Conservation (phyloP, 2,329 filamentous ascomycete genomes). For the Talaromyces sp. region DNA sequence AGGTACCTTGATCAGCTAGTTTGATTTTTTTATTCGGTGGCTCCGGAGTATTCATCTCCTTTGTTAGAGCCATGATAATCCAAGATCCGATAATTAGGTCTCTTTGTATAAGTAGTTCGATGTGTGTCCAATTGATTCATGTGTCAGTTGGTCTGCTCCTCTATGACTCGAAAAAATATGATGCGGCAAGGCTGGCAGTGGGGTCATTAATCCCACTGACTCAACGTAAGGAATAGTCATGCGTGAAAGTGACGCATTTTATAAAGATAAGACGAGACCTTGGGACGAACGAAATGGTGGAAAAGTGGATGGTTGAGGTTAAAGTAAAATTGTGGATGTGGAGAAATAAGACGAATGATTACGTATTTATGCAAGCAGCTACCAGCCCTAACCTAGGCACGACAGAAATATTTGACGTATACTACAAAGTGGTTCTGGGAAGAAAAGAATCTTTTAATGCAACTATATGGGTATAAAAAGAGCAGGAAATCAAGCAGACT, state of each 20-base stretch:
- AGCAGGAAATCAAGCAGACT: not conserved
- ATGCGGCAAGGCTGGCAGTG: not conserved
- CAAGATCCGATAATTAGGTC: not conserved
- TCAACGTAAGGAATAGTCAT: not conserved
- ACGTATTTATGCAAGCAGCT: not conserved
- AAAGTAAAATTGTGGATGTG: not conserved
- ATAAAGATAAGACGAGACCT: not conserved
- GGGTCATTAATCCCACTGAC: not conserved
- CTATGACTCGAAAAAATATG: not conserved
- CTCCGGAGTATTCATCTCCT: not conserved
- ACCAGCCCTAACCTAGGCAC: not conserved
- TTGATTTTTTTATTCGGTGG: conserved; percentile 13
- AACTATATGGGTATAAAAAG: conserved; percentile 3
- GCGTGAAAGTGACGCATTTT: not conserved
- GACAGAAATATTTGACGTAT: not conserved
- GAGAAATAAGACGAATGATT: not conserved
- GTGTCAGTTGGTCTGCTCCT: not conserved
- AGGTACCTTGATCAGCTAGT: conserved; percentile 4
- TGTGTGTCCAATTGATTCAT: not conserved
- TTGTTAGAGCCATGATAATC: not conserved
- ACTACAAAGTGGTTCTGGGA: not conserved
- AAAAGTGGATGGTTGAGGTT: not conserved
- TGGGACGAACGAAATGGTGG: not conserved
- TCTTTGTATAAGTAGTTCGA: not conserved
- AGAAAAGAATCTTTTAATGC: not conserved